These are phyloP conservation scores for Paecilomyces variotii DNA, from an alignment of 2,329 filamentous ascomycete genomes.

Conservation along the genomic window DNA sequence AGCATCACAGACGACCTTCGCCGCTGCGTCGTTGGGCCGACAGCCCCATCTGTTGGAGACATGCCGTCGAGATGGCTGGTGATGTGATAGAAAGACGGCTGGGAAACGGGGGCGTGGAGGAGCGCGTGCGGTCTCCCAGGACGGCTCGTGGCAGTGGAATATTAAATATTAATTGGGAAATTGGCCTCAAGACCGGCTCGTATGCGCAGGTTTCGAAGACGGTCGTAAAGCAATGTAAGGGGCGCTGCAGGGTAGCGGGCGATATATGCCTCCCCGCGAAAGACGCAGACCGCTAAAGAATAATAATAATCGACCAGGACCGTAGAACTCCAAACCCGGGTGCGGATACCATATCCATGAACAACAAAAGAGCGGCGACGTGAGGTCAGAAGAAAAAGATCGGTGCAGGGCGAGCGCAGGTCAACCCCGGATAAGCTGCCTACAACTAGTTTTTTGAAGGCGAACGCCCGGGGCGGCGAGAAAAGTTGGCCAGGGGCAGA, in stretches of 20 bases:
- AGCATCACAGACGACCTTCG: slow-evolving; percentile 33
- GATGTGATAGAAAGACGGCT: background rate
- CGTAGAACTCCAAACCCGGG: background rate
- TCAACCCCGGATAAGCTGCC: background rate
- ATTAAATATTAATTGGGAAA: background rate
- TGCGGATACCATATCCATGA: background rate
- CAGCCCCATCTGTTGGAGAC: slow-evolving; percentile 22
- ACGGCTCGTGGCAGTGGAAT: background rate
- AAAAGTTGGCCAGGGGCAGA: background rate
- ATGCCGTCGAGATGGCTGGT: slow-evolving; percentile 9
- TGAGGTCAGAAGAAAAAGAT: background rate
- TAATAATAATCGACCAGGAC: background rate
- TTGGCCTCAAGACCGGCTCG: background rate
- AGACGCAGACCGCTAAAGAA: background rate
- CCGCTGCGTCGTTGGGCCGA: slow-evolving; percentile 16
- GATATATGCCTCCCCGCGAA: slow-evolving; percentile 1
- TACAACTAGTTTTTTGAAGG: background rate
- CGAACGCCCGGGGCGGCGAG: background rate
- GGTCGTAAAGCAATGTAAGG: slow-evolving; percentile 6
- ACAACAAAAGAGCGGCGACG: background rate
- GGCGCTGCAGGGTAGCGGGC: slow-evolving; percentile 5
- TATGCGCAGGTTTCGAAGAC: background rate
- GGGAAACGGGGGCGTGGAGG: background rate
- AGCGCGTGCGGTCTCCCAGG: background rate
- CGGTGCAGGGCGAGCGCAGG: background rate